Evolutionary conservation across 768 basidiomycete species (phyloP), one percentile per base, ranked within the genome.

Genomic region (Lentinula guzmanii): DNA sequence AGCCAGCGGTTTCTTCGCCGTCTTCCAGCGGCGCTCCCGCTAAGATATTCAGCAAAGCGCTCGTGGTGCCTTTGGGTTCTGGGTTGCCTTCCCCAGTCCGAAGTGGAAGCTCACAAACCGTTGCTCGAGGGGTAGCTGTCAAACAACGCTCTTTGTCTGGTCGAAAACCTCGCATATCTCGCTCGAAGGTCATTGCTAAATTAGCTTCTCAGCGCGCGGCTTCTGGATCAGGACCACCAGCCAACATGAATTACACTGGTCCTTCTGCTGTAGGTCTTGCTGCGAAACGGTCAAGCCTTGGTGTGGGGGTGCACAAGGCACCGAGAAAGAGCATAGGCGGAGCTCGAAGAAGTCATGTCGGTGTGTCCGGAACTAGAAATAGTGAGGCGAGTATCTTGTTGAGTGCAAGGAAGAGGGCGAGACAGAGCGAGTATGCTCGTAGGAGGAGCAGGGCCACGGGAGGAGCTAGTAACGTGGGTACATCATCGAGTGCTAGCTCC

Each of bases 181-280:
- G 91, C 42, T 90, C 89, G 31, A 87, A 86, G 63, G 89, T 93
- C 43, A 90, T 92, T 50, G 88, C 90, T 0, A 83, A 80, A 65
- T 75, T 92, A 39, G 88, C 86, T 1, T 87, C 87, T 13, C 87
- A 92, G 70, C 84, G 91, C 5, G 83, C 81, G 13, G 81, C 82
- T 2, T 71, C 70, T 9, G 72, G 68, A 61, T 65, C 73, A 11
- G 42, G 43, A 5, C 43, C 21, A 9, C 5, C 45, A 3, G 10
- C 24, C n/a, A 52, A 39, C 16, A 33, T 34, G 5, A 13, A 33
- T 24, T 21, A 45, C 28, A 13, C 59, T 16, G 48, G 34, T 6
- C 54, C 70, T 31, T 61, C 70, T 52, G 69, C 68, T 8, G 67
- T 63, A 37, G 45, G 64, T 57, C 8, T 58, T 61, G 37, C 65